These are phyloP conservation scores for Dioszegia aurantiaca DNA, from an alignment of 768 basidiomycete genomes.

Conservation along the genomic window DNA sequence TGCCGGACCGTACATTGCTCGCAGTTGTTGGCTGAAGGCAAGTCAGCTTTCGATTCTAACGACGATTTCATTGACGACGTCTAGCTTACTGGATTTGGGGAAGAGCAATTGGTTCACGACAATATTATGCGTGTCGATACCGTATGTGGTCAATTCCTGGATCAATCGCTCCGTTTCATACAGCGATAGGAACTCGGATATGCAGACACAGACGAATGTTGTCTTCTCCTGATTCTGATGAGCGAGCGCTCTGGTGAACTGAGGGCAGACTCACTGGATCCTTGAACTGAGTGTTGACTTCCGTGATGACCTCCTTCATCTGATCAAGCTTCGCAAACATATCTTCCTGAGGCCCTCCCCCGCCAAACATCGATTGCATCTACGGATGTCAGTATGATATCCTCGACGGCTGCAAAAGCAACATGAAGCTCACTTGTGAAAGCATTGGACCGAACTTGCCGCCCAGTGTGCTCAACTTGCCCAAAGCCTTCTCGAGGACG, in stretches of 20 bases:
- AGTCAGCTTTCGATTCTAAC: not conserved
- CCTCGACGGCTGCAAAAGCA: not conserved
- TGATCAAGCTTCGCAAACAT: slow-evolving; percentile 98
- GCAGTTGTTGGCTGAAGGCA: slow-evolving; percentile 72
- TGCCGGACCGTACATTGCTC: slow-evolving; percentile 91
- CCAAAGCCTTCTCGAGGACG: slow-evolving; percentile 93
- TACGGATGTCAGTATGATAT: slow-evolving; percentile 6
- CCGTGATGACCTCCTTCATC: slow-evolving; percentile 94
- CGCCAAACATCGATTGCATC: slow-evolving; percentile 93
- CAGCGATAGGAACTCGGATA: slow-evolving; percentile 94
- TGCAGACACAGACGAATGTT: slow-evolving; percentile 97
- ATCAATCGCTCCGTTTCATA: slow-evolving; percentile 98
- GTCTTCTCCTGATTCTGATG: slow-evolving; percentile 75
- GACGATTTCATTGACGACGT: not conserved
- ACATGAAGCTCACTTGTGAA: slow-evolving; percentile 60
- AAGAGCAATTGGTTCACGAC: slow-evolving; percentile 96
- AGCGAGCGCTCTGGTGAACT: not conserved
- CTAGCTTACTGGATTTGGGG: slow-evolving; percentile 74
- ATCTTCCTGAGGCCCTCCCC: slow-evolving; percentile 86
- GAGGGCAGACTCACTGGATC: slow-evolving; percentile 69
- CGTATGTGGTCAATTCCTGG: slow-evolving; percentile 70
- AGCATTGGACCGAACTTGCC: slow-evolving; percentile 97
- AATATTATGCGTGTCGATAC: slow-evolving; percentile 98
- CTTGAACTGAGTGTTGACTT: slow-evolving; percentile 99
- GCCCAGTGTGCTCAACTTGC: slow-evolving; percentile 88